These are phyloP conservation scores for Podospora didyma DNA, from an alignment of 495 filamentous ascomycete species.

Conservation along the genomic window DNA sequence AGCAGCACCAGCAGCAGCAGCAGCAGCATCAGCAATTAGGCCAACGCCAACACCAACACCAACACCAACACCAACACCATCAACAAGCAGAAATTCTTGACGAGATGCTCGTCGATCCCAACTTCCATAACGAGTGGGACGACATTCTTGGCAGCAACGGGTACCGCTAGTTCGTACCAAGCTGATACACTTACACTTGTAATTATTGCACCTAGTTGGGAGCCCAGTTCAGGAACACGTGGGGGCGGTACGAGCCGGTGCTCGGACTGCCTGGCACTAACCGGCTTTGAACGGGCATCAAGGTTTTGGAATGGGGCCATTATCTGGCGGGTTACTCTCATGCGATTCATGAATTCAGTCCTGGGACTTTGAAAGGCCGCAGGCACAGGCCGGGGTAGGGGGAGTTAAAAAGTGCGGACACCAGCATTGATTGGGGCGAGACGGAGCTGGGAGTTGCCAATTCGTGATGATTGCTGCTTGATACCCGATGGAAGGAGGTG, in stretches of 20 bases:
- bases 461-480: constrained; percentile 3
- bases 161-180: constrained; percentile 4
- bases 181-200: background rate
- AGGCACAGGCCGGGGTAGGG: too few species aligned
- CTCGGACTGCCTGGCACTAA: background rate
- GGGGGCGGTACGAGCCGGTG: background rate
- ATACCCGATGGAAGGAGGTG: constrained; percentile 5
- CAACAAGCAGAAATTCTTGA: constrained; percentile 36
- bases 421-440: background rate
- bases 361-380: too few species aligned
- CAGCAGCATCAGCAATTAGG: too few species aligned
- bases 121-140: constrained; percentile 23
- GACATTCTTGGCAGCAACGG: constrained; percentile 20
- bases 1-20: constrained; percentile 7
- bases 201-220: background rate
- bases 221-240: background rate
- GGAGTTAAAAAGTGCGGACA: background rate
- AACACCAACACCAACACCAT: constrained; percentile 29
- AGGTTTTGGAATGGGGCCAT: background rate
- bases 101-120: constrained; percentile 33
- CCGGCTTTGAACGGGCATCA: background rate
- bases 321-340: too few species aligned
- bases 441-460: background rate
- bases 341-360: background rate
- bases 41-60: constrained; percentile 15